Conservation (phyloP, 164 flowering plant genomes). For the Berberis vulgaris region DNA sequence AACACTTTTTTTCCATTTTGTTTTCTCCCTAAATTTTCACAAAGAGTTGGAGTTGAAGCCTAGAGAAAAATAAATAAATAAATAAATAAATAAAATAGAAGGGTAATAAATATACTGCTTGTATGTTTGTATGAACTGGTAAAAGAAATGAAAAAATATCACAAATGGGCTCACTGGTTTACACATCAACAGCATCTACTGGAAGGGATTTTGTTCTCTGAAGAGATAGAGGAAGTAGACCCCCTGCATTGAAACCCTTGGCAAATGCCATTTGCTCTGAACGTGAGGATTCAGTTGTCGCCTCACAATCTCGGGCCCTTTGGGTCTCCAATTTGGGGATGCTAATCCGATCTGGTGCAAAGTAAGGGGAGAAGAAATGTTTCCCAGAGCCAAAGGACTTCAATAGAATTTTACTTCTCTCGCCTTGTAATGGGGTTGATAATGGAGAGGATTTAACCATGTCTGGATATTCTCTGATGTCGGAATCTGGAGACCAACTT, state of each 20-base stretch:
- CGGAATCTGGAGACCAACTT: constrained; percentile 4
- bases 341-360: constrained; percentile 8
- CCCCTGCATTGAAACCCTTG: constrained; percentile 39
- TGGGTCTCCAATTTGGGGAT: constrained; percentile 17
- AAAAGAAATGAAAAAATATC: constrained; percentile 1
- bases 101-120: constrained; percentile 8
- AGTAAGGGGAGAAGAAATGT: constrained; percentile 9
- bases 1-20: not conserved
- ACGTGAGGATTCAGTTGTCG: constrained; percentile 17
- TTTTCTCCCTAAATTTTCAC: not conserved
- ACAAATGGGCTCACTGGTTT: not conserved
- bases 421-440: constrained; percentile 12
- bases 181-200: constrained; percentile 22
- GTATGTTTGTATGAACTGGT: constrained; percentile 2
- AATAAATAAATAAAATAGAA: not conserved
- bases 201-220: constrained; percentile 32
- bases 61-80: not conserved
- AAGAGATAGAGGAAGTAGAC: constrained; percentile 41
- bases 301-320: constrained; percentile 17
- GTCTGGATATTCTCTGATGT: constrained; percentile 8
- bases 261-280: constrained; percentile 42
- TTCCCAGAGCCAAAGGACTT: constrained; percentile 17
- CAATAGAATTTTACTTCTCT: constrained; percentile 7
- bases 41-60: not conserved
- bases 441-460: constrained; percentile 4